Conservation (phyloP, 2,329 filamentous ascomycete species). For the Ustulina deusta region DNA sequence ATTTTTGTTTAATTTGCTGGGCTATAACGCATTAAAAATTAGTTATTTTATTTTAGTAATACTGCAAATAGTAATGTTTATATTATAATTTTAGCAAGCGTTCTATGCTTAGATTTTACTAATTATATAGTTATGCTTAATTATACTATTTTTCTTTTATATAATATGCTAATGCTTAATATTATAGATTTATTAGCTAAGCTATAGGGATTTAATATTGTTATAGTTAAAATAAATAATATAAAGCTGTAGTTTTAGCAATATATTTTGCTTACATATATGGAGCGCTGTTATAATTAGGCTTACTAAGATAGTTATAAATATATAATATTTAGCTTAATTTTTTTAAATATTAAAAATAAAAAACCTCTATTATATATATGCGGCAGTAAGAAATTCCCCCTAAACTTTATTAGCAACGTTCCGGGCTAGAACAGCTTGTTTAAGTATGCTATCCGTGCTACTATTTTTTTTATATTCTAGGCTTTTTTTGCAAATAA, state of each 20-base stretch:
- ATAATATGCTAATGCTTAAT: slow-evolving; percentile 49
- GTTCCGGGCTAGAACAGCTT: slow-evolving; percentile 56
- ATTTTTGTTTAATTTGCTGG: slow-evolving; percentile 60
- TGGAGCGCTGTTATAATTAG: slow-evolving; percentile 63
- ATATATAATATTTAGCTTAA: slow-evolving; percentile 52
- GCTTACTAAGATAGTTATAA: slow-evolving; percentile 56
- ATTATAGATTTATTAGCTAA: slow-evolving; percentile 53
- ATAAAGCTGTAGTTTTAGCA: slow-evolving; percentile 68
- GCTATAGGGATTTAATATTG: slow-evolving; percentile 52
- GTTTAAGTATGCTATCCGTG: slow-evolving; percentile 61
- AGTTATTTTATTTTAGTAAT: slow-evolving; percentile 57
- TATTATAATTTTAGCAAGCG: slow-evolving; percentile 55
- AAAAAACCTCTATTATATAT: slow-evolving; percentile 57
- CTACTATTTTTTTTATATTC: slow-evolving; percentile 68
- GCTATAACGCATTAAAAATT: slow-evolving; percentile 57
- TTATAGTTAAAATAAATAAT: slow-evolving; percentile 56
- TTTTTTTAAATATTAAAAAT: slow-evolving; percentile 55
- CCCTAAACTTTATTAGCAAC: slow-evolving; percentile 52
- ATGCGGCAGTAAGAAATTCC: slow-evolving; percentile 59
- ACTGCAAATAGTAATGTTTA: slow-evolving; percentile 45
- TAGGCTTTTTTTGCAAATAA: slow-evolving; percentile 49
- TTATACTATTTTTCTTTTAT: slow-evolving; percentile 58
- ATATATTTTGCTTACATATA: slow-evolving; percentile 56
- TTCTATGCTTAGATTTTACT: slow-evolving; percentile 58
- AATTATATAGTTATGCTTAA: slow-evolving; percentile 58